phyloP scores from a whole-genome alignment of 2,329 filamentous ascomycete genomes.

The Exophiala dermatitidis region DNA sequence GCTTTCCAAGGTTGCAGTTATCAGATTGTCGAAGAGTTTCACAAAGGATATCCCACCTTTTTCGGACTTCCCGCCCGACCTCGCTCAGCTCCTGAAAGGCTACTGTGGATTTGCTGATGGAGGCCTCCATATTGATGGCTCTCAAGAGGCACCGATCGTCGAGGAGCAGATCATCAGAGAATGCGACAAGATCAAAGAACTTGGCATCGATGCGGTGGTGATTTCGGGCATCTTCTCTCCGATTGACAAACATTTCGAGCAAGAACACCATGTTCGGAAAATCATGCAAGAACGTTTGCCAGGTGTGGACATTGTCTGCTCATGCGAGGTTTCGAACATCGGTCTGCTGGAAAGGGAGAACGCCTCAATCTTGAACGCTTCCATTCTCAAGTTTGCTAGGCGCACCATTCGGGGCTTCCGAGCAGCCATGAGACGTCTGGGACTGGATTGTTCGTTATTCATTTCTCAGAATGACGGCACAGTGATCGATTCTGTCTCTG shows the following conservation, averaged over 20 bases:
- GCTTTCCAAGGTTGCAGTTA: conserved; percentile 41
- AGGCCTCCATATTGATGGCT: conserved; percentile 43
- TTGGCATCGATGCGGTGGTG: conserved; percentile 36
- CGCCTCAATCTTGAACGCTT: conserved; percentile 57
- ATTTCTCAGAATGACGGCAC: conserved; percentile 60
- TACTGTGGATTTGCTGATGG: conserved; percentile 40
- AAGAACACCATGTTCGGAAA: conserved; percentile 37
- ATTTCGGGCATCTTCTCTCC: conserved; percentile 44
- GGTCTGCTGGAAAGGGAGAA: conserved; percentile 52
- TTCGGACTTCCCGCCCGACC: conserved; percentile 39
- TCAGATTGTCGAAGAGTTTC: conserved; percentile 43
- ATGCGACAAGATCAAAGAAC: conserved; percentile 32
- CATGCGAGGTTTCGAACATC: conserved; percentile 34
- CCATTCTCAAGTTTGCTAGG: conserved; percentile 52
- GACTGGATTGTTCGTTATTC: conserved; percentile 50
- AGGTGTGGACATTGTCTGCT: conserved; percentile 37
- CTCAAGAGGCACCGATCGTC: conserved; percentile 37
- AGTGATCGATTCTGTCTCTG: conserved; percentile 48
- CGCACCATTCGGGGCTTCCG: conserved; percentile 52
- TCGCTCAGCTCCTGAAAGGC: conserved; percentile 38
- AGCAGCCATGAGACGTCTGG: conserved; percentile 45
- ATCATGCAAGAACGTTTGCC: conserved; percentile 36
- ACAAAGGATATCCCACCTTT: conserved; percentile 40
- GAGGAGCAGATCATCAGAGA: conserved; percentile 34
- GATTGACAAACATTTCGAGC: conserved; percentile 37